Evolutionary conservation across 768 basidiomycete species (phyloP).

Genomic region (Mycena epipterygia): DNA sequence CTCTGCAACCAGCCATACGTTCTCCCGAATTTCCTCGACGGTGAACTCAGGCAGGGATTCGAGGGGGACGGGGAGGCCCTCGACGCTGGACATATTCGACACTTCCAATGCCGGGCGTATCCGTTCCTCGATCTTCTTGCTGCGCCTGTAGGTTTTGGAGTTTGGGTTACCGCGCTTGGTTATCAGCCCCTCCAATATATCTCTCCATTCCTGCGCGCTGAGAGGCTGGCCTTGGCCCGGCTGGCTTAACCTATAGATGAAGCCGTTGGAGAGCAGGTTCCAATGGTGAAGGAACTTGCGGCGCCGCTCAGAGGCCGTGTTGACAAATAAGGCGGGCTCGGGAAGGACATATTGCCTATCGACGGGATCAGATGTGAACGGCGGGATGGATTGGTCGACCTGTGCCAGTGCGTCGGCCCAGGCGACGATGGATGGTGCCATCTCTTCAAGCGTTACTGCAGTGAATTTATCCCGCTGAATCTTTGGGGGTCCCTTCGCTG

Average conservation of each 20-base stretch:
- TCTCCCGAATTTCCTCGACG: background rate
- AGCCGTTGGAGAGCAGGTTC: background rate
- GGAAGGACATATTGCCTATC: constrained; percentile 6
- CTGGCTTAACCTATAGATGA: background rate
- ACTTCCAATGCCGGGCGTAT: background rate
- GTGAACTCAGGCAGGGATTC: background rate
- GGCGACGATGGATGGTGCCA: background rate
- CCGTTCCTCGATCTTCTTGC: background rate
- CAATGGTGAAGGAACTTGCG: background rate
- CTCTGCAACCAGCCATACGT: constrained; percentile 3
- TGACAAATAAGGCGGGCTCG: background rate
- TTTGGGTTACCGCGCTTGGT: background rate
- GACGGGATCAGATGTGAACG: background rate
- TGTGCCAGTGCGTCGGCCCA: background rate
- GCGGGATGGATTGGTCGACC: background rate
- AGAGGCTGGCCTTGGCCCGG: background rate
- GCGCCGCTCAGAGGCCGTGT: background rate
- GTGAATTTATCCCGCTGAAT: background rate
- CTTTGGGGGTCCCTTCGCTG: background rate
- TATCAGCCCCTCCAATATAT: background rate
- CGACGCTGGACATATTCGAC: background rate
- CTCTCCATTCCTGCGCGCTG: constrained; percentile 15
- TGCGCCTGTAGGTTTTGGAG: background rate
- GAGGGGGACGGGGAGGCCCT: background rate
- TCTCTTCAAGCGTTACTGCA: background rate